These are phyloP conservation scores for Berkeleyomyces rouxiae DNA, from an alignment of 2,329 filamentous ascomycete genomes.

Conservation along the genomic window DNA sequence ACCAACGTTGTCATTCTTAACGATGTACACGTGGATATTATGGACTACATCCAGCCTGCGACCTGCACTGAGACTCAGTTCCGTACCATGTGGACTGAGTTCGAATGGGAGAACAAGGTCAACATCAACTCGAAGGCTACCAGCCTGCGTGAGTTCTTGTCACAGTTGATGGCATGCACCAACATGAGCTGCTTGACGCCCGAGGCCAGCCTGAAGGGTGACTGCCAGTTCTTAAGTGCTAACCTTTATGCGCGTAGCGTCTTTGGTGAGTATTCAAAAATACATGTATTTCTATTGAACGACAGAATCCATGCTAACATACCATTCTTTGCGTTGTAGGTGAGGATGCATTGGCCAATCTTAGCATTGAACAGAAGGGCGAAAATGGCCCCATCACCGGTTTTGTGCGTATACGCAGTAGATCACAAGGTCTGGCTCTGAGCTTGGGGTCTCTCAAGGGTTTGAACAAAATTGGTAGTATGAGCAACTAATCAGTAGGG, in stretches of 20 bases:
- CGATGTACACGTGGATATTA: constrained; percentile 95
- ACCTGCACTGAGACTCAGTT: constrained; percentile 96
- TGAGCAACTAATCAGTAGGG: constrained; percentile 16
- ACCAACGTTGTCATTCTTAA: constrained; percentile 96
- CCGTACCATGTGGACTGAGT: constrained; percentile 99
- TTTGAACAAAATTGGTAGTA: constrained; percentile 58
- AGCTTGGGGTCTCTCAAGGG: constrained; percentile 92
- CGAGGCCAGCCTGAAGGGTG: constrained; percentile 88
- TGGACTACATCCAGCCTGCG: constrained; percentile 98
- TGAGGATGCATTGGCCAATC: constrained; percentile 91
- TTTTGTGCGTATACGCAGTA: constrained; percentile 93
- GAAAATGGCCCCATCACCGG: constrained; percentile 90
- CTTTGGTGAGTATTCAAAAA: constrained; percentile 57
- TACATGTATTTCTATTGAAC: background rate
- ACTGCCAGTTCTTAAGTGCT: constrained; percentile 94
- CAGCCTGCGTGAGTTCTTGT: constrained; percentile 76
- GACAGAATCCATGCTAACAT: background rate
- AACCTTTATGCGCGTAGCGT: constrained; percentile 94
- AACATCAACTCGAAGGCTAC: constrained; percentile 98
- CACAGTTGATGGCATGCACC: constrained; percentile 88
- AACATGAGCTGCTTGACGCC: constrained; percentile 98
- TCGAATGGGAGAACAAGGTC: constrained; percentile 99
- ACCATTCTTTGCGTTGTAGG: constrained; percentile 35
- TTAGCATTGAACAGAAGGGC: constrained; percentile 95
- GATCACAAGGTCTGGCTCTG: constrained; percentile 84